These are phyloP conservation scores for Beauveria varroae DNA, from an alignment of 2,329 filamentous ascomycete species.

Conservation along the genomic window DNA sequence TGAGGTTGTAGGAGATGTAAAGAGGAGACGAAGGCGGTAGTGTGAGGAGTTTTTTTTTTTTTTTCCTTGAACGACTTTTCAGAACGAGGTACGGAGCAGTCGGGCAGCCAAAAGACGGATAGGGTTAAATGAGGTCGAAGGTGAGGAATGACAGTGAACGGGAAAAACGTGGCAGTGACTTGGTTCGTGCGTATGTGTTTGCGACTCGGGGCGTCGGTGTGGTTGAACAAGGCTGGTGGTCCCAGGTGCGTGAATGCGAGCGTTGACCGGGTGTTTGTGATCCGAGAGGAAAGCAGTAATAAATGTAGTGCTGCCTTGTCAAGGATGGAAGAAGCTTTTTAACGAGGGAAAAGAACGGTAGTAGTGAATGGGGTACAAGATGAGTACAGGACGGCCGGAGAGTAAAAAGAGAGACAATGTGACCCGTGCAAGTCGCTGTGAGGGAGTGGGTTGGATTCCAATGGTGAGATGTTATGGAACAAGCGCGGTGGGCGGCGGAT, in stretches of 20 bases:
- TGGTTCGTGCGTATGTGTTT: constrained; percentile 6
- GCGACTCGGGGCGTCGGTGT: constrained; percentile 1
- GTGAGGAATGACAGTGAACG: background rate
- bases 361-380: too few species aligned
- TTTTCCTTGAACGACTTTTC: too few species aligned
- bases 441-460: constrained; percentile 3
- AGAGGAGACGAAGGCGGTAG: too few species aligned
- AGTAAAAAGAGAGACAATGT: background rate
- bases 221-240: background rate
- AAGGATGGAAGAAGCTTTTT: background rate
- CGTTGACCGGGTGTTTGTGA: background rate
- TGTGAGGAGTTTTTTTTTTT: too few species aligned
- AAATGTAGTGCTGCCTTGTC: background rate
- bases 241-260: too few species aligned
- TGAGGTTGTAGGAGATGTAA: background rate
- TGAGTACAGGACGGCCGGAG: background rate
- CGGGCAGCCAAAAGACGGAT: background rate
- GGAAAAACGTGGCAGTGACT: background rate
- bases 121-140: background rate
- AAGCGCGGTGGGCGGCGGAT: background rate
- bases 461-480: constrained; percentile 8
- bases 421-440: background rate
- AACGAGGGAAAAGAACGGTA: too few species aligned
- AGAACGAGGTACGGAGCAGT: too few species aligned
- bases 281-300: too few species aligned